Evolutionary conservation across 352 stramenopile species (phyloP).

Genomic region (Phytophthora colocasiae): DNA sequence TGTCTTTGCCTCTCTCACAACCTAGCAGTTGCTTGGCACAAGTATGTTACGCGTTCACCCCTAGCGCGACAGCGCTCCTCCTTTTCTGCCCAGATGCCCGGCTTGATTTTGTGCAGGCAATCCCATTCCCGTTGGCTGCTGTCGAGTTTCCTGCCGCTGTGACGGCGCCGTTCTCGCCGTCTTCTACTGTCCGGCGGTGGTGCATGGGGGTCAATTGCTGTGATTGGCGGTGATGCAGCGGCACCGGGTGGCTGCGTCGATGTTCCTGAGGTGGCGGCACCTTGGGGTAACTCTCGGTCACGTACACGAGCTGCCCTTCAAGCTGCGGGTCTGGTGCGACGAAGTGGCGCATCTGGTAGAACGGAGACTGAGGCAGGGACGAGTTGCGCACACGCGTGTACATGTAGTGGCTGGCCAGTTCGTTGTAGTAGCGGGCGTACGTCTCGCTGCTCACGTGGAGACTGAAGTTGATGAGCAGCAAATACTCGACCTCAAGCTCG

Average conservation of each 20-base stretch:
- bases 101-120: slow-evolving; percentile 59
- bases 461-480: slow-evolving; percentile 98
- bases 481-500: slow-evolving; percentile 97
- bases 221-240: slow-evolving; percentile 39
- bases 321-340: slow-evolving; percentile 69
- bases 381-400: slow-evolving; percentile 64
- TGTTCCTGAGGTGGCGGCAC: slow-evolving; percentile 33
- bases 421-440: slow-evolving; percentile 93
- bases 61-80: slow-evolving; percentile 77
- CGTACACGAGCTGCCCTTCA: slow-evolving; percentile 79
- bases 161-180: slow-evolving; percentile 26
- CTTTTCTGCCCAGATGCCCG: slow-evolving; percentile 80
- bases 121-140: slow-evolving; percentile 40
- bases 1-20: slow-evolving; percentile 26
- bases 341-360: slow-evolving; percentile 71
- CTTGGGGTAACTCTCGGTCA: slow-evolving; percentile 67
- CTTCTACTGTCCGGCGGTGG: slow-evolving; percentile 53
- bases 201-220: slow-evolving; percentile 32
- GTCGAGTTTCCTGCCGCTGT: slow-evolving; percentile 22
- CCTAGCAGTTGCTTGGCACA: slow-evolving; percentile 23
- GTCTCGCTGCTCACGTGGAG: slow-evolving; percentile 94
- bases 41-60: slow-evolving; percentile 78
- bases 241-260: slow-evolving; percentile 38
- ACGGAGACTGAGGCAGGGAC: slow-evolving; percentile 40
- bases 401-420: slow-evolving; percentile 89